phyloP scores from a whole-genome alignment of 2,329 filamentous ascomycete genomes.

The Beauveria rudraprayagi region DNA sequence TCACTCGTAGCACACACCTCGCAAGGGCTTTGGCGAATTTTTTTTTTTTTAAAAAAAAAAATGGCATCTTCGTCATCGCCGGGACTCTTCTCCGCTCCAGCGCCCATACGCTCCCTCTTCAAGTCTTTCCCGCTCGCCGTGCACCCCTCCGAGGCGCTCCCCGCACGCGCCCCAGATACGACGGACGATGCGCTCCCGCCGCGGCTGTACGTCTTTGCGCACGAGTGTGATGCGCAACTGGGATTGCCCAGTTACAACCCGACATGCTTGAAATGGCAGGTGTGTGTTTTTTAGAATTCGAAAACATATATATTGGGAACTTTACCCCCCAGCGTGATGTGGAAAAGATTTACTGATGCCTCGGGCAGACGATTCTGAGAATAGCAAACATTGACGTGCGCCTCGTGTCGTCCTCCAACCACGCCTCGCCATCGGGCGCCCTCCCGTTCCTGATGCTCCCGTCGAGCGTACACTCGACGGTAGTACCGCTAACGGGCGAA shows the following conservation, averaged over 20 bases:
- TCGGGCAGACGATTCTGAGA: slow-evolving; percentile 65
- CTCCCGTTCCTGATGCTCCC: slow-evolving; percentile 68
- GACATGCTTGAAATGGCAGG: slow-evolving; percentile 93
- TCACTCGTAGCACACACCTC: not conserved
- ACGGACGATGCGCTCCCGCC: slow-evolving; percentile 30
- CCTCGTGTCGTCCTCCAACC: slow-evolving; percentile 71
- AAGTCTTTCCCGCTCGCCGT: slow-evolving; percentile 71
- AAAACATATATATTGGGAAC: no score
- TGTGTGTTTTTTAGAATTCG: slow-evolving; percentile 33
- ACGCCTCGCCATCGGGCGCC: slow-evolving; percentile 82
- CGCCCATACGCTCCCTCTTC: slow-evolving; percentile 74
- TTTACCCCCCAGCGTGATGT: no score
- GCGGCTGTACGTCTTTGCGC: slow-evolving; percentile 71
- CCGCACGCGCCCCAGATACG: slow-evolving; percentile 41
- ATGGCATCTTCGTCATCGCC: not conserved
- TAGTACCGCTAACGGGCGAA: slow-evolving; percentile 34
- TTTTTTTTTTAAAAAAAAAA: no score
- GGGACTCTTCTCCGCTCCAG: slow-evolving; percentile 51
- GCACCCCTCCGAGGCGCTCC: slow-evolving; percentile 68
- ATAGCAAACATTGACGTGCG: slow-evolving; percentile 63
- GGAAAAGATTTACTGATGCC: no score
- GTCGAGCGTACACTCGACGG: not conserved
- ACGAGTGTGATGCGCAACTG: slow-evolving; percentile 48
- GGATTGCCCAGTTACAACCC: slow-evolving; percentile 80
- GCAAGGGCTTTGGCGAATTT: not conserved